phyloP scores from a whole-genome alignment of 2,329 filamentous ascomycete species.

The Amylocarpus encephaloides region DNA sequence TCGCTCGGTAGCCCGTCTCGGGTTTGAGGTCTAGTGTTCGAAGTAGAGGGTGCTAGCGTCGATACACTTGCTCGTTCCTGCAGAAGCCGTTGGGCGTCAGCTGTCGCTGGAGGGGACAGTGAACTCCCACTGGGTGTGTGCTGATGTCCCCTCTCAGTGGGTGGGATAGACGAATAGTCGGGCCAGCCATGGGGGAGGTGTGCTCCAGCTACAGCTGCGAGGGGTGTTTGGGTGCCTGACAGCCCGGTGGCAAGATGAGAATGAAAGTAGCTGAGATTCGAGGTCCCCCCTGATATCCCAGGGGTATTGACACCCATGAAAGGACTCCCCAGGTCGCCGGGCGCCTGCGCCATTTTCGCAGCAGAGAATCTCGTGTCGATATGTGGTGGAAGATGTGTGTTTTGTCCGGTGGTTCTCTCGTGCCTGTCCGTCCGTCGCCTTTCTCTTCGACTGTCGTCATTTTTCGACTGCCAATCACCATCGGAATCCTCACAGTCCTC shows the following conservation, averaged over 20 bases:
- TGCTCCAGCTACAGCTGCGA: slow-evolving; percentile 72
- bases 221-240: slow-evolving; percentile 70
- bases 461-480: slow-evolving; percentile 26
- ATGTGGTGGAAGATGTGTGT: slow-evolving; percentile 31
- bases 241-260: slow-evolving; percentile 65
- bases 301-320: slow-evolving; percentile 56
- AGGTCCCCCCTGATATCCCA: slow-evolving; percentile 63
- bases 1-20: slow-evolving; percentile 39
- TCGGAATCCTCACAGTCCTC: slow-evolving; percentile 43
- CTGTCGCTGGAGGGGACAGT: slow-evolving; percentile 28
- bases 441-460: slow-evolving; percentile 28
- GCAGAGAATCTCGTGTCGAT: slow-evolving; percentile 36
- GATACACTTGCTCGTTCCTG: slow-evolving; percentile 58
- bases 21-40: slow-evolving; percentile 51
- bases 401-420: slow-evolving; percentile 29
- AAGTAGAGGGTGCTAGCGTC: slow-evolving; percentile 50
- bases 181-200: slow-evolving; percentile 50
- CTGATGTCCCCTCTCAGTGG: slow-evolving; percentile 21
- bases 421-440: slow-evolving; percentile 32
- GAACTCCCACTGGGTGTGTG: slow-evolving; percentile 29
- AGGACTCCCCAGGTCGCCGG: slow-evolving; percentile 45
- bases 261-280: slow-evolving; percentile 78
- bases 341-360: slow-evolving; percentile 23
- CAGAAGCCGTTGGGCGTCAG: slow-evolving; percentile 37
- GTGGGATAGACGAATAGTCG: slow-evolving; percentile 24